A percentile compares a stretch with the other conserved stretches of the same genome.
phyloP scores from a whole-genome alignment of 2,329 filamentous ascomycete genomes.

The Rutstroemia sp. region DNA sequence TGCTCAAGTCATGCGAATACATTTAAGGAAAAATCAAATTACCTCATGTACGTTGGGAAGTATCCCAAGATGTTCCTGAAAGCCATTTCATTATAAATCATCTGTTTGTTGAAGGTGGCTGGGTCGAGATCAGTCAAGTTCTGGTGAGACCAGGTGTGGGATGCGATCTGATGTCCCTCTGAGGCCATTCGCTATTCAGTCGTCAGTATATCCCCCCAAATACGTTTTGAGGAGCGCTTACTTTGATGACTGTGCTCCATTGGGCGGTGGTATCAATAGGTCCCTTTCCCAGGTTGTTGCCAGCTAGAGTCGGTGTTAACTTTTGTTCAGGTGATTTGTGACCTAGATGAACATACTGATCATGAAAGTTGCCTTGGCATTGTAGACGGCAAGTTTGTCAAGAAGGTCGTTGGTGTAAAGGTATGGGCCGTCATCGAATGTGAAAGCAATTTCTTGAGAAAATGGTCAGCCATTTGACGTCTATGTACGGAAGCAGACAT shows the following conservation, averaged over 20 bases:
- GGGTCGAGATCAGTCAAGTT: slow-evolving; percentile 38
- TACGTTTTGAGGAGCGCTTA: not conserved
- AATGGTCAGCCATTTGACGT: not conserved
- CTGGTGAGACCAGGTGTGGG: slow-evolving; percentile 48
- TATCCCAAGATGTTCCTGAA: slow-evolving; percentile 47
- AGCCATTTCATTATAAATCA: slow-evolving; percentile 48
- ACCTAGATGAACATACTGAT: slow-evolving; percentile 41
- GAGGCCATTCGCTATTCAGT: slow-evolving; percentile 27
- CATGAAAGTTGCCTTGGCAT: slow-evolving; percentile 56
- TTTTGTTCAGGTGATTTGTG: not conserved
- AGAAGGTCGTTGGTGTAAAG: slow-evolving; percentile 45
- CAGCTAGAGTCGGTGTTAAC: slow-evolving; percentile 27
- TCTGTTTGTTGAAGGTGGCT: slow-evolving; percentile 38
- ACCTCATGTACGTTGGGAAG: slow-evolving; percentile 45
- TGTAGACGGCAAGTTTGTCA: slow-evolving; percentile 50
- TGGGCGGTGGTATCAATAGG: slow-evolving; percentile 32
- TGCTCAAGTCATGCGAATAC: not conserved
- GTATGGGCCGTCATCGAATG: slow-evolving; percentile 61
- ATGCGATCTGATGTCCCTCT: slow-evolving; percentile 50
- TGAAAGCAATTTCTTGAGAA: slow-evolving; percentile 48
- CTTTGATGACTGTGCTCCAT: slow-evolving; percentile 39
- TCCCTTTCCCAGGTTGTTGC: slow-evolving; percentile 42
- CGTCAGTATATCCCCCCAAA: not conserved
- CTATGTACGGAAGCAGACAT: not conserved
- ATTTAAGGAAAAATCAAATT: not conserved